A percentile compares a stretch with the other conserved stretches of the same genome.
These are phyloP conservation scores for Rhododendron griersonianum DNA, from an alignment of 148 eudicot species.

Conservation along the genomic window DNA sequence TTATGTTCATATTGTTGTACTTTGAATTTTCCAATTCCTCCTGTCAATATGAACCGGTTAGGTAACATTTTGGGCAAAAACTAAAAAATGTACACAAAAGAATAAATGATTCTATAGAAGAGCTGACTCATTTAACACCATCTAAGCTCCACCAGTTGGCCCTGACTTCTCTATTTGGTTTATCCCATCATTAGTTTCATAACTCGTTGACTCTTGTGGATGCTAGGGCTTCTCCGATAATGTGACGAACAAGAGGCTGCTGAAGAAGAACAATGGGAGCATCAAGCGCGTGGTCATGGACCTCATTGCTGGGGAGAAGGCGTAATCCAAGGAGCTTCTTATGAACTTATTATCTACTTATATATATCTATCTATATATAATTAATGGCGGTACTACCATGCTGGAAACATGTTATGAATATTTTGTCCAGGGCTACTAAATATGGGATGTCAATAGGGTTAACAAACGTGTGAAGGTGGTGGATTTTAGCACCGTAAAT, in stretches of 20 bases:
- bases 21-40: neutral
- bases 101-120: neutral
- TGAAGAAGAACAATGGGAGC: constrained; percentile 83
- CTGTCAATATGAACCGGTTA: neutral
- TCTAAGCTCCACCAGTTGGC: neutral
- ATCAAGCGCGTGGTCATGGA: constrained; percentile 81
- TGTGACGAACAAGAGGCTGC: constrained; percentile 58
- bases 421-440: neutral
- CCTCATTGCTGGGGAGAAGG: constrained; percentile 59
- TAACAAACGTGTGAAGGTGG: neutral
- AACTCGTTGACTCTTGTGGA: neutral
- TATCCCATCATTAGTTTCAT: neutral
- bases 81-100: neutral
- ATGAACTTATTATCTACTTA: neutral
- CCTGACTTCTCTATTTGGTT: neutral
- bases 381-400: neutral
- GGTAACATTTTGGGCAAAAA: neutral
- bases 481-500: neutral
- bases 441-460: neutral
- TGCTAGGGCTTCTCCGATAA: constrained; percentile 68
- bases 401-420: constrained; percentile 1
- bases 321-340: neutral
- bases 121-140: neutral
- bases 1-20: neutral
- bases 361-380: neutral